Conservation (phyloP, 371 early-diverging fungal species). For the Mortierella sp. region DNA sequence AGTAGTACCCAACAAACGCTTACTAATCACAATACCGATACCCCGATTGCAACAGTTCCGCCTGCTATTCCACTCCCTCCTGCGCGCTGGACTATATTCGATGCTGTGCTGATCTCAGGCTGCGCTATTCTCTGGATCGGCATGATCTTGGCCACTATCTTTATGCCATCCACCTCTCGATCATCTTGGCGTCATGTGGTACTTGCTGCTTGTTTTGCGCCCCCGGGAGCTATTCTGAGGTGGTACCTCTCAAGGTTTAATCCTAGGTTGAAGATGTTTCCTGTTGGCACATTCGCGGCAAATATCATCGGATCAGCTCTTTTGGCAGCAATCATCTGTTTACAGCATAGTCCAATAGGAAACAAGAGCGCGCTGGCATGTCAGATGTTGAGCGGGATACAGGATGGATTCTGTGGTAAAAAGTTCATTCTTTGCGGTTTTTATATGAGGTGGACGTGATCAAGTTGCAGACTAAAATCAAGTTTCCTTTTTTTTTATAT, state of each 20-base stretch:
- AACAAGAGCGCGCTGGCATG: slow-evolving; percentile 57
- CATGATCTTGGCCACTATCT: slow-evolving; percentile 55
- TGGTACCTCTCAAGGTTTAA: slow-evolving; percentile 75
- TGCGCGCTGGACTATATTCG: slow-evolving; percentile 22
- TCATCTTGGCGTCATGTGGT: slow-evolving; percentile 54
- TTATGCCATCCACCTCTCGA: slow-evolving; percentile 46
- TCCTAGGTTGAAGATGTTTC: slow-evolving; percentile 51
- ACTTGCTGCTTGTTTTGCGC: slow-evolving; percentile 66
- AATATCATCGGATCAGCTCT: slow-evolving; percentile 71
- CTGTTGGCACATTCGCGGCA: slow-evolving; percentile 75
- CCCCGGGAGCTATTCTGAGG: slow-evolving; percentile 71
- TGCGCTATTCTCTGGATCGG: slow-evolving; percentile 58
- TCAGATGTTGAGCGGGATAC: slow-evolving; percentile 62
- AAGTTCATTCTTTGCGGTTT: background rate
- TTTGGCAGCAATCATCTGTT: slow-evolving; percentile 63
- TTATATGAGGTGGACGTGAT: background rate
- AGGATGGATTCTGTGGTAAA: slow-evolving; percentile 78
- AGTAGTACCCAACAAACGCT: no score
- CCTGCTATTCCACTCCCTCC: slow-evolving; percentile 9
- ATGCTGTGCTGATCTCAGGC: slow-evolving; percentile 25
- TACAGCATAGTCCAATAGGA: slow-evolving; percentile 49
- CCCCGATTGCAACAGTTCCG: background rate
- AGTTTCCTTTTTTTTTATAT: no score
- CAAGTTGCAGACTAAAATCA: no score
- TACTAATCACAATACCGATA: no score